Evolutionary conservation across 192 early-diverging fungal genomes (phyloP).

Genomic region (Coemansia sp.): DNA sequence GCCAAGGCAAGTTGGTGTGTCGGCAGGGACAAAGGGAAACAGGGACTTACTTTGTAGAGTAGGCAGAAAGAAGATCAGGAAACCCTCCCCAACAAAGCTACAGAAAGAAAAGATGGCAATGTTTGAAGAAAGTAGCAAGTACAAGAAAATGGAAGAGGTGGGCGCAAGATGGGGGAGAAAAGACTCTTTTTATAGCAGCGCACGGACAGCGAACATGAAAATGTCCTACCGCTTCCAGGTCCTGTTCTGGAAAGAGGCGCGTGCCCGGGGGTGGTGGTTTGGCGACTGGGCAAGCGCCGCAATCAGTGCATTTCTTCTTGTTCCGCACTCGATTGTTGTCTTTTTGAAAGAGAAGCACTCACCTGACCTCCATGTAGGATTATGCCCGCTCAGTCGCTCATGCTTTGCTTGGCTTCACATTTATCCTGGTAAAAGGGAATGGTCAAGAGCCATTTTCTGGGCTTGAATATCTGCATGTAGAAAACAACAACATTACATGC

Average conservation of each 20-base stretch:
- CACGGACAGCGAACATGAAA: too few relatives aligned
- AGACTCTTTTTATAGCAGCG: neutral
- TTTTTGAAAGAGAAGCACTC: neutral
- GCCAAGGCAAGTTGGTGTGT: neutral
- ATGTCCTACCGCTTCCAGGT: too few relatives aligned
- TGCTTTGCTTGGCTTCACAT: neutral
- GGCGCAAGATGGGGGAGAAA: neutral
- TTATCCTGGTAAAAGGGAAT: neutral
- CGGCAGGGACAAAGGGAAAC: neutral
- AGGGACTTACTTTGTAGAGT: conserved; percentile 3
- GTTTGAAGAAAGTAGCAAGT: neutral
- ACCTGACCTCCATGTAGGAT: neutral
- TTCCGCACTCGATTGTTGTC: neutral
- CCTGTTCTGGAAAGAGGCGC: neutral
- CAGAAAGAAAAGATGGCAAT: conserved; percentile 3
- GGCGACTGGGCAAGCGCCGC: neutral
- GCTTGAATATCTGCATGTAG: neutral
- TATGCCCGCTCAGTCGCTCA: neutral
- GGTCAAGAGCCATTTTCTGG: too few relatives aligned
- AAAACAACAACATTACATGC: neutral
- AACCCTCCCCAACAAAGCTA: neutral
- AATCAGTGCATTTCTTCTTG: too few relatives aligned
- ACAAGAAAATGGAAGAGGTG: neutral
- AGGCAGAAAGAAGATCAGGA: neutral
- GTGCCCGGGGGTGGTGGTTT: too few relatives aligned